Evolutionary conservation across 257 asterid genomes (phyloP), one percentile per base, ranked within the genome.

Genomic region (Prunella vulgaris): DNA sequence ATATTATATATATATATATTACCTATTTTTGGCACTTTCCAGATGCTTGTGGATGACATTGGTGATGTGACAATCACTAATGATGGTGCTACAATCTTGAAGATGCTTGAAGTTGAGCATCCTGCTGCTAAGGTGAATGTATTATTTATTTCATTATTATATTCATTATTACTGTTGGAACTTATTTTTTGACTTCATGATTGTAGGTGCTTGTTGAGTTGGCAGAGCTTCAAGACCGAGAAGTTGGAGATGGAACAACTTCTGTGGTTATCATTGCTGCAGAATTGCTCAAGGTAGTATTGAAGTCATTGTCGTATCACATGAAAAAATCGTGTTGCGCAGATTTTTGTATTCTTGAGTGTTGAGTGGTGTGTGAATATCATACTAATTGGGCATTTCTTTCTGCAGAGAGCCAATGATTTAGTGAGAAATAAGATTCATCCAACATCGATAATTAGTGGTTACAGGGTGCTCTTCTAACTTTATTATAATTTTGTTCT

Each of bases 211-310:
- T 91, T 71, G 99, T 94, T 76, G 99, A 94, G 85, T 80, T 94
- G 83, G 99, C 99, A 57, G 99, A 94, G 75, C 88, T 94, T 40
- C 99, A 94, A 82, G 99, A 94, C 78, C 85, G 96, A 70, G 97
- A 94, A 84, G 99, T 94, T 77, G 97, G 99, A 67, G 99, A 94
- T 69, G 99, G 99, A 63, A 91, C 97, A 64, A 94, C 98, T 70
- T 94, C 97, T 40, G 97, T 91, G 53, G 99, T 91, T 40, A 94
- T 91, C 64, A 83, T 94, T 74, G 97, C 97, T 72, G 97, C 99
- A 18, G 99, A 94, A 79, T 81, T 91, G 84, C 97, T 94, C 8
- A 94, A 94, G 97, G 99, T 94, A 78, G 57, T 58, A 54, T 18
- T 59, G 5, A 51, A n/a, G 40, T 25, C 69, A 3, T 5, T 56